Percentiles rank a stretch among this genome's conserved stretches.
Evolutionary conservation across 805 yeast species (phyloP).

Genomic region (Lipomyces sp.): DNA sequence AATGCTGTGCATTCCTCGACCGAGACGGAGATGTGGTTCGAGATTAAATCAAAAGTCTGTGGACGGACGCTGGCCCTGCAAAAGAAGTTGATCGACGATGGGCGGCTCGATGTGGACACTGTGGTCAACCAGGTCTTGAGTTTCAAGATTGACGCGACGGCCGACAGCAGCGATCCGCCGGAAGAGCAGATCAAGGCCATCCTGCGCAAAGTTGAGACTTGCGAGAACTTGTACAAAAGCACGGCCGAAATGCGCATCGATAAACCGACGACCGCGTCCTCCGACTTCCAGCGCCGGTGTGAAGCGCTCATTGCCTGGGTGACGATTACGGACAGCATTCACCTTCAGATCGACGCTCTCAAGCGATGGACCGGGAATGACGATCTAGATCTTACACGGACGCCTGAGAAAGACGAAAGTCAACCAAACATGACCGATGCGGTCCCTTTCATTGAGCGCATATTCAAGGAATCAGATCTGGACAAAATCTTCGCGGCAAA

Average conservation of each 20-base stretch:
- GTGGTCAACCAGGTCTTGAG: conserved; percentile 64
- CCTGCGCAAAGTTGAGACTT: conserved; percentile 58
- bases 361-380: conserved; percentile 82
- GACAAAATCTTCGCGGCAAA: conserved; percentile 60
- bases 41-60: conserved; percentile 73
- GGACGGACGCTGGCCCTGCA: conserved; percentile 82
- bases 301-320: conserved; percentile 85
- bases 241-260: conserved; percentile 72
- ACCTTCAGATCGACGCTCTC: conserved; percentile 57
- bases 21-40: conserved; percentile 77
- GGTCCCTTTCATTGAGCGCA: conserved; percentile 73
- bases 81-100: conserved; percentile 59
- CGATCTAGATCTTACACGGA: conserved; percentile 58
- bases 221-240: conserved; percentile 77
- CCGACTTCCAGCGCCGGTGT: conserved; percentile 60
- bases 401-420: conserved; percentile 37
- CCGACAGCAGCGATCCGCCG: conserved; percentile 30
- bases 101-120: conserved; percentile 69
- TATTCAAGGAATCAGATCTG: conserved; percentile 61
- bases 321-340: conserved; percentile 66
- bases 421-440: conserved; percentile 54
- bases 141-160: conserved; percentile 54
- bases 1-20: conserved; percentile 46
- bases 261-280: conserved; percentile 64
- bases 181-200: conserved; percentile 53